A percentile compares a stretch with the other conserved stretches of the same genome.
These are phyloP conservation scores for Pseudocercospora fuligena DNA, from an alignment of 2,329 filamentous ascomycete genomes.

Conservation along the genomic window DNA sequence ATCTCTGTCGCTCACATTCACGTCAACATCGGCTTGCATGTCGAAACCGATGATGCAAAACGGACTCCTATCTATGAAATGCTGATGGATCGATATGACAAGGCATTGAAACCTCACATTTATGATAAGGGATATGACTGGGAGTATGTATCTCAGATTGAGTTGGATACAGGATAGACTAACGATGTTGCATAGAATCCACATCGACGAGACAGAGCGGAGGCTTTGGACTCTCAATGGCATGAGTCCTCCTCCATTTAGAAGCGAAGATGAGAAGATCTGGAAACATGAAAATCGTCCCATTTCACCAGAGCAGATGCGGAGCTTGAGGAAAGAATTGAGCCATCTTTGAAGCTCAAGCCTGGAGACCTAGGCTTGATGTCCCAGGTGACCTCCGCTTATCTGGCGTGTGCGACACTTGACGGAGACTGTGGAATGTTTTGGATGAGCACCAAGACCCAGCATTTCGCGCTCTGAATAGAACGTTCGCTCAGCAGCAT, in stretches of 20 bases:
- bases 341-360: not conserved
- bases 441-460: too few species aligned
- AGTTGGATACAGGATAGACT: too few species aligned
- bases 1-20: slow-evolving; percentile 44
- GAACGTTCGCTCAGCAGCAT: too few species aligned
- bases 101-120: slow-evolving; percentile 46
- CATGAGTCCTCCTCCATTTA: slow-evolving; percentile 43
- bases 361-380: not conserved
- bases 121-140: slow-evolving; percentile 50
- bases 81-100: slow-evolving; percentile 39
- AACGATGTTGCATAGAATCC: slow-evolving; percentile 16
- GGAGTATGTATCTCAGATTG: slow-evolving; percentile 41
- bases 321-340: slow-evolving; percentile 11
- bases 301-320: slow-evolving; percentile 23
- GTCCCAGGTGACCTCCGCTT: not conserved
- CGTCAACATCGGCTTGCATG: slow-evolving; percentile 29
- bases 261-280: slow-evolving; percentile 41
- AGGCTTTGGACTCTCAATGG: slow-evolving; percentile 52
- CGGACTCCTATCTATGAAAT: slow-evolving; percentile 22
- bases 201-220: slow-evolving; percentile 50
- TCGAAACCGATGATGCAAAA: not conserved
- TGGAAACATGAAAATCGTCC: slow-evolving; percentile 28
- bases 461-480: too few species aligned
- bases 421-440: too few species aligned
- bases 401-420: too few species aligned